phyloP scores from a whole-genome alignment of 2,329 filamentous ascomycete species.

The Phoma sp. region DNA sequence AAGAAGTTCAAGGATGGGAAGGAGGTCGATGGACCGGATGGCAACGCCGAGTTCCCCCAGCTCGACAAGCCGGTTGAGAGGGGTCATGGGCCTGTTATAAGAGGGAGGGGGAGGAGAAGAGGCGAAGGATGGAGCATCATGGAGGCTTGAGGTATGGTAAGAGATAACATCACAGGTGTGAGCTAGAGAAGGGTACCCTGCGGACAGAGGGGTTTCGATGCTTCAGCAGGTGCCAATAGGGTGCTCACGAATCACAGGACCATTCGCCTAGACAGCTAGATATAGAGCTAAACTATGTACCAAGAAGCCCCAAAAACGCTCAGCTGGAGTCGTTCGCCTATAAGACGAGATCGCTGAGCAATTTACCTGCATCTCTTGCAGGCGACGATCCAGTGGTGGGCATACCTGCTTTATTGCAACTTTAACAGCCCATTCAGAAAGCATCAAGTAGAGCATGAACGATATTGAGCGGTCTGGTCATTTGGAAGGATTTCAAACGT shows the following conservation, averaged over 20 bases:
- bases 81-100: conserved; percentile 38
- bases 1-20: conserved; percentile 32
- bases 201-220: neutral
- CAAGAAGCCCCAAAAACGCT: too few species aligned
- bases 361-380: too few species aligned
- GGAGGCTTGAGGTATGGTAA: conserved; percentile 18
- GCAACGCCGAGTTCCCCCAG: conserved; percentile 1
- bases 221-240: neutral
- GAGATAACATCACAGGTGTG: neutral
- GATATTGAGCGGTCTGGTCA: too few species aligned
- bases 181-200: neutral
- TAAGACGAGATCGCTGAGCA: too few species aligned
- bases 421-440: too few species aligned
- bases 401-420: too few species aligned
- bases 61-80: conserved; percentile 27
- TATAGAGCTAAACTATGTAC: too few species aligned
- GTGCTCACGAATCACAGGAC: neutral
- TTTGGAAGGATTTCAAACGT: too few species aligned
- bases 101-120: conserved; percentile 18
- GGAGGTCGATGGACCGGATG: conserved; percentile 12
- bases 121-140: conserved; percentile 28
- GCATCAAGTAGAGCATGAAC: too few species aligned
- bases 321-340: too few species aligned
- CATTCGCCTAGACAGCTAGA: too few species aligned
- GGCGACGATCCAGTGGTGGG: too few species aligned